A percentile compares a stretch with the other conserved stretches of the same genome.
Evolutionary conservation across 805 yeast species (phyloP).

Genomic region (Spathaspora arborariae): DNA sequence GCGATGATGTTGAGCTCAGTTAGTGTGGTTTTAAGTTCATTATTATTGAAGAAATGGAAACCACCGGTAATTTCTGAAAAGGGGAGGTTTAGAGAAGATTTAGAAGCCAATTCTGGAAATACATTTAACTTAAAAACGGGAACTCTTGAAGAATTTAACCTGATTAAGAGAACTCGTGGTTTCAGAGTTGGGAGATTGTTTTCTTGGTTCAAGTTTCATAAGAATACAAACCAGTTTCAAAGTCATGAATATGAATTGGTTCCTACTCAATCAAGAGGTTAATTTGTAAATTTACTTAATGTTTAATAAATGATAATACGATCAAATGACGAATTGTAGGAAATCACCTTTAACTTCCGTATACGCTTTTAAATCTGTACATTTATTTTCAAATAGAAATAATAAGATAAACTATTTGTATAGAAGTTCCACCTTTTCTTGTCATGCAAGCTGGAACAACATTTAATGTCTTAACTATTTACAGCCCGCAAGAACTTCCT

Average conservation of each 20-base stretch:
- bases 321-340: no score
- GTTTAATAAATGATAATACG: no score
- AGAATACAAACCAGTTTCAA: background rate
- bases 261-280: background rate
- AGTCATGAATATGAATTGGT: conserved; percentile 8
- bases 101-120: conserved; percentile 15
- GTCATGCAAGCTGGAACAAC: no score
- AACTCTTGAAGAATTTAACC: conserved; percentile 22
- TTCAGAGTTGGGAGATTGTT: background rate
- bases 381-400: background rate
- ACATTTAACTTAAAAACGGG: conserved; percentile 24
- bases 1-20: conserved; percentile 94
- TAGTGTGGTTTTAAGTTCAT: conserved; percentile 79
- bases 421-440: no score
- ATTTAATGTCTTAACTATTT: no score
- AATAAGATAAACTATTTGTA: background rate
- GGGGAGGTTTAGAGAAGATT: conserved; percentile 9
- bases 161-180: conserved; percentile 3
- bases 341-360: no score
- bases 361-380: conserved; percentile 1
- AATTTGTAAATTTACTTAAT: background rate
- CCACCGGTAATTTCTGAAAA: conserved; percentile 20
- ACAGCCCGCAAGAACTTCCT: background rate
- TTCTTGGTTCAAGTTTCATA: background rate
- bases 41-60: conserved; percentile 66